Evolutionary conservation across 345 rosid species (phyloP), one percentile per base, ranked within the genome.

Genomic region (Bruguiera parviflora): DNA sequence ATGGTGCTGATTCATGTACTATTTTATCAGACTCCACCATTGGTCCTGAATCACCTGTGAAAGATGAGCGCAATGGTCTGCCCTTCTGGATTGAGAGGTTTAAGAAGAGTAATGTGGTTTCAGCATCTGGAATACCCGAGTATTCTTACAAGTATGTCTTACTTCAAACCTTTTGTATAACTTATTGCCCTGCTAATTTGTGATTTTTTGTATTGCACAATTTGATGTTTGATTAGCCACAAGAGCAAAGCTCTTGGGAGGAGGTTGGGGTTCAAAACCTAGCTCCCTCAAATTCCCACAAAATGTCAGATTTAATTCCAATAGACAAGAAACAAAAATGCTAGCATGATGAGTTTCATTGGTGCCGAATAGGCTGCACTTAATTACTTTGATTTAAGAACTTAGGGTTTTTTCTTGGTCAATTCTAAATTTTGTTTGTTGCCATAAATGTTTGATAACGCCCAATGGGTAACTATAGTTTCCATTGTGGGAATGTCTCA

Each of bases 111-210:
- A 81, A 69, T 65, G 77, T 77, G 19, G 82, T 89, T 62, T 80
- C 97, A 53, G 77, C 85, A 22, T 96, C 99, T 74, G 99, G 99
- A 75, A 90, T 96, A 78, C 96, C 91, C 0, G 98, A 87, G 78
- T 92, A 92, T 77, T 84, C 95, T 75, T 96, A 86, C 83, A 96
- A 84, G 99, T 96, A 85, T 66, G 86, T 66, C 58, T 72, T 69
- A 61, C 66, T 53, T 58, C 39, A 52, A 59, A 70, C 39, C 65
- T 28, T 3, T 65, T 6, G 7, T 22, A 0, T 13, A 20, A 28
- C 16, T 62, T 31, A 52, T 65, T 31, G 57, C 5, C 25, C 64
- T 32, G 28, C 35, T 69, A 15, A 8, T 56, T 24, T 8, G 18
- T 56, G 28, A 8, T 22, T 56, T 56, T 24, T 56, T 56, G 8